Evolutionary conservation across 768 basidiomycete genomes (phyloP), one percentile per base, ranked within the genome.

Genomic region (Nidularia pulvinata): DNA sequence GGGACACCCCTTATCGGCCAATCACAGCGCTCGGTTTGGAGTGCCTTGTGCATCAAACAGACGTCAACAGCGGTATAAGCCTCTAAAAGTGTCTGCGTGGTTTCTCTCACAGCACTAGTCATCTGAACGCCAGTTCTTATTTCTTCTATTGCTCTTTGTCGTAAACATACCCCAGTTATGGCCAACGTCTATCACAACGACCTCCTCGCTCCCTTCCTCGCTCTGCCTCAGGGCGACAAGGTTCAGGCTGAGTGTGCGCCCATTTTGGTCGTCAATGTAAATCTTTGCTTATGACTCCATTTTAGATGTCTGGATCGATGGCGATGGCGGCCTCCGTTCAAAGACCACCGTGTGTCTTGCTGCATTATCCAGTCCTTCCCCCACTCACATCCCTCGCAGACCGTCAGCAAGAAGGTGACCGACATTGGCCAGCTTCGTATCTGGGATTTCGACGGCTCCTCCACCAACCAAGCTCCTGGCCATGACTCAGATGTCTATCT

Each of bases 371-470:
- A 46, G 6, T 50, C 53, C 45, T 50, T 46, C 39, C 32, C 53
- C 22, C 57, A 52, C 51, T 50, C 46, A 33, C 52, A 32, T 51
- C 47, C 16, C 52, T 52, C 55, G 1, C 65, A 95, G 95, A 98
- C 96, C 58, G 84, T 95, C 67, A 73, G 80, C 73, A 88, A 91
- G 73, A 86, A 89, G 69, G 85, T 95, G 64, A 89, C 86, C 57
- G 88, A 92, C 69, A 88, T 99, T 62, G 85, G 85, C 63, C 85
- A 93, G 65, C 90, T 98, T 61, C 94, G 96, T 65, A 85, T 92
- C 70, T 99, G 96, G 96, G 96, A 98, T 80, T 99, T 99, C 67
- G 96, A 99, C 69, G 96, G 96, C 63, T 96, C 94, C 48, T 95
- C 93, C 42, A 97, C 95, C 68, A 93, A 93, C 75, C 97, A 99